phyloP scores from a whole-genome alignment of 2,329 filamentous ascomycete species.

The Phaeosphaeriaceae sp. region DNA sequence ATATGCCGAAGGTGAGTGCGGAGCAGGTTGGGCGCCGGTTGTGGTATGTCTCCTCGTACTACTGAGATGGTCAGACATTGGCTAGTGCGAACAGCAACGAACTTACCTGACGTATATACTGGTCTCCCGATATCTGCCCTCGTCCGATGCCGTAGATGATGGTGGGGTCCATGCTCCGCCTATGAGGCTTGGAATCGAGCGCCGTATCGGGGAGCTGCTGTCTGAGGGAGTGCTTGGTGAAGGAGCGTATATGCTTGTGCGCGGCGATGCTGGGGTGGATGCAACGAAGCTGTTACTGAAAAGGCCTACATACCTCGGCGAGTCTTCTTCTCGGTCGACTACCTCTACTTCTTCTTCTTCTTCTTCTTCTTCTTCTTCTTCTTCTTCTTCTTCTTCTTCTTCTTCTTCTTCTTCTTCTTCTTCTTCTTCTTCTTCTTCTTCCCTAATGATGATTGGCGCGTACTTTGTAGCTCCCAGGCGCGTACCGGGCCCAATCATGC shows the following conservation, averaged over 20 bases:
- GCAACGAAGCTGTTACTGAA: neutral
- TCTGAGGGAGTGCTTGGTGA: neutral
- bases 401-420: conserved; percentile 5
- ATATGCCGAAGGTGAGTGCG: neutral
- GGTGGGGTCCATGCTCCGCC: neutral
- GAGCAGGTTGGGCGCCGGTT: neutral
- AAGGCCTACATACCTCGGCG: neutral
- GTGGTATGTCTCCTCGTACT: neutral
- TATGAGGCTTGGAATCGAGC: no score
- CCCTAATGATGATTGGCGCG: conserved; percentile 18
- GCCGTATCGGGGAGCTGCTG: no score
- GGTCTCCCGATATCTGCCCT: neutral
- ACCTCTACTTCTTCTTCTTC: conserved; percentile 18
- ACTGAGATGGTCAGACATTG: neutral
- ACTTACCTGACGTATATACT: neutral
- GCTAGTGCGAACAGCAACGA: neutral
- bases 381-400: conserved; percentile 13
- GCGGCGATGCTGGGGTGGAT: neutral
- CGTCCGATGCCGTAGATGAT: neutral
- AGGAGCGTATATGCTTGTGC: neutral
- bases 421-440: conserved; percentile 14
- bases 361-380: neutral
- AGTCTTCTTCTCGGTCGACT: neutral
- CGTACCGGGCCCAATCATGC: neutral
- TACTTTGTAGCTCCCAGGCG: conserved; percentile 6